Evolutionary conservation across 768 basidiomycete genomes (phyloP).

Genomic region (Rhodosporidiobolus sp.): DNA sequence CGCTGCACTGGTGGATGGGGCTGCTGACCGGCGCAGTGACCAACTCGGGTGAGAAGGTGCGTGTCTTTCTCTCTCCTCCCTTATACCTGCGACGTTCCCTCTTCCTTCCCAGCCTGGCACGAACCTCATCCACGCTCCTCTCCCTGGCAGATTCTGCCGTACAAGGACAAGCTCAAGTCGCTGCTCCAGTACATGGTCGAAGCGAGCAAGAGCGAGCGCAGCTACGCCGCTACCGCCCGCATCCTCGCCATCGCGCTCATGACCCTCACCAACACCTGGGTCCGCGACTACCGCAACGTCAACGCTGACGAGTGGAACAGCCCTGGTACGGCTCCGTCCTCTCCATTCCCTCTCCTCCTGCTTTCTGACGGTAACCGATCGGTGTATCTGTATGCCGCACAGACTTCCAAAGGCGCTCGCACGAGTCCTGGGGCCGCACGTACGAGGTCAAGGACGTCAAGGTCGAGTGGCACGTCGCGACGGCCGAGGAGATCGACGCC

Average conservation of each 20-base stretch:
- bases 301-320: slow-evolving; percentile 73
- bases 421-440: slow-evolving; percentile 68
- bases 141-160: slow-evolving; percentile 58
- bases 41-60: slow-evolving; percentile 55
- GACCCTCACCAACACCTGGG: slow-evolving; percentile 75
- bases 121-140: slow-evolving; percentile 22
- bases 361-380: slow-evolving; percentile 51
- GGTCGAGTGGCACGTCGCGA: slow-evolving; percentile 81
- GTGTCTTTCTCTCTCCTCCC: slow-evolving; percentile 42
- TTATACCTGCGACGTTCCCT: neutral
- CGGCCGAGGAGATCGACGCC: slow-evolving; percentile 68
- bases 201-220: slow-evolving; percentile 73
- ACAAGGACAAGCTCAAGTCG: slow-evolving; percentile 62
- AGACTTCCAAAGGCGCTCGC: slow-evolving; percentile 48
- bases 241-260: slow-evolving; percentile 67
- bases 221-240: slow-evolving; percentile 76
- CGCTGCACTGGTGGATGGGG: slow-evolving; percentile 80
- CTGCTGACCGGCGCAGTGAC: slow-evolving; percentile 75
- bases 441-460: slow-evolving; percentile 68
- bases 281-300: slow-evolving; percentile 73
- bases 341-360: neutral
- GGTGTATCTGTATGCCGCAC: slow-evolving; percentile 42
- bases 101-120: neutral
- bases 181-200: slow-evolving; percentile 64
- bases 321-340: slow-evolving; percentile 55